Conservation (phyloP, 345 rosid genomes). For the Bruguiera parviflora region DNA sequence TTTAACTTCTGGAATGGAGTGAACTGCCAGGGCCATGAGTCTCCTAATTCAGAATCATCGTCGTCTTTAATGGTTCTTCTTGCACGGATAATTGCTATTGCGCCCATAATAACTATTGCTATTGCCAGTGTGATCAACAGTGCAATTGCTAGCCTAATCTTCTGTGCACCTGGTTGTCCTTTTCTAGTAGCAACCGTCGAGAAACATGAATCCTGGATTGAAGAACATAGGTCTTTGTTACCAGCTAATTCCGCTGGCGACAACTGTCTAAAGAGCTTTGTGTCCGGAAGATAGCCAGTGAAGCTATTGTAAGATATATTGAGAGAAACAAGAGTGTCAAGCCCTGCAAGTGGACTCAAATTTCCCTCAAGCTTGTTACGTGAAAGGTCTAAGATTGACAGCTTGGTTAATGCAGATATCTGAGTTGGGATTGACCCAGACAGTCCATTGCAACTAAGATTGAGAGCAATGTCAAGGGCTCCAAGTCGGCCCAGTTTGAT, state of each 20-base stretch:
- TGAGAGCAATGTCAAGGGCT: conserved; percentile 85
- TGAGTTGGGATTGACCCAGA: conserved; percentile 69
- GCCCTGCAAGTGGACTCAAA: conserved; percentile 49
- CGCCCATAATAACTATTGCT: conserved; percentile 68
- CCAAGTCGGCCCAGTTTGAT: conserved; percentile 58
- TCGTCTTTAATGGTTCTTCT: conserved; percentile 42
- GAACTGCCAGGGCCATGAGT: conserved; percentile 89
- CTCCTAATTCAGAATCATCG: conserved; percentile 79
- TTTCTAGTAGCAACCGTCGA: conserved; percentile 28
- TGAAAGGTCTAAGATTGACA: conserved; percentile 74
- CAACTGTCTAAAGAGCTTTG: conserved; percentile 68
- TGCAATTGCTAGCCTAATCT: conserved; percentile 69
- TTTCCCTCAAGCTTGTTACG: conserved; percentile 75
- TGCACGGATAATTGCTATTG: conserved; percentile 57
- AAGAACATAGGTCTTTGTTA: conserved; percentile 65
- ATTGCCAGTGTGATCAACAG: conserved; percentile 63
- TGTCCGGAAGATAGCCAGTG: conserved; percentile 86
- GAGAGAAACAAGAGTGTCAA: conserved; percentile 76
- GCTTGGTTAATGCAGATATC: conserved; percentile 73
- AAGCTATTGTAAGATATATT: conserved; percentile 80
- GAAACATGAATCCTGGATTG: conserved; percentile 61
- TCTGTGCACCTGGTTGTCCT: conserved; percentile 41
- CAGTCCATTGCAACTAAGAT: conserved; percentile 76
- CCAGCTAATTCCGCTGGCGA: conserved; percentile 52
- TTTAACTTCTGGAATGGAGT: conserved; percentile 93